A percentile compares a stretch with the other conserved stretches of the same genome.
phyloP scores from a whole-genome alignment of 208 protist species.

The Leishmania turanica region DNA sequence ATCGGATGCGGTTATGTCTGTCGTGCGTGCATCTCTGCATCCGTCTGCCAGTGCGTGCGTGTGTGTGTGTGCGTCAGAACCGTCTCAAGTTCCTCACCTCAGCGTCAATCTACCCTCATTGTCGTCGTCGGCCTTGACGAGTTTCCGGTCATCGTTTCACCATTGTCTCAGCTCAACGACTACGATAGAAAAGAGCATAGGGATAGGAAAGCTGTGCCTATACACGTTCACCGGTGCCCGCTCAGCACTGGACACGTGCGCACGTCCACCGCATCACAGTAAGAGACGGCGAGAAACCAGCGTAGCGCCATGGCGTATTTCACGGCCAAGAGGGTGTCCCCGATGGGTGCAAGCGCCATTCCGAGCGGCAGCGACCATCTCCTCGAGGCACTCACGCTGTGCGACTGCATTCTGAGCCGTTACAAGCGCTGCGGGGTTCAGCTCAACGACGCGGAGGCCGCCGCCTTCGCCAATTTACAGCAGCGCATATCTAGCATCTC shows the following conservation, averaged over 20 bases:
- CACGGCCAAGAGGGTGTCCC: neutral
- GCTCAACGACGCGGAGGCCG: conserved; percentile 39
- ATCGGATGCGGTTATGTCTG: neutral
- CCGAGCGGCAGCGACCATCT: conserved; percentile 39
- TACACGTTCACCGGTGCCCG: neutral
- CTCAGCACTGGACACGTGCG: neutral
- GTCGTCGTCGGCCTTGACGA: neutral
- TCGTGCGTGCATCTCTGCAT: neutral
- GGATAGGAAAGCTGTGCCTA: neutral
- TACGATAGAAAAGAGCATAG: neutral
- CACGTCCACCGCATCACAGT: neutral
- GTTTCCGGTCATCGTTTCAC: neutral
- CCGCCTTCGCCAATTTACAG: conserved; percentile 38
- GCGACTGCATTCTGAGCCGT: conserved; percentile 51
- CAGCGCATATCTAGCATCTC: neutral
- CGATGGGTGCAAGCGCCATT: neutral
- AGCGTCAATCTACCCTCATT: neutral
- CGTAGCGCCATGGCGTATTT: neutral
- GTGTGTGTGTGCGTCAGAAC: neutral
- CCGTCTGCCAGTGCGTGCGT: neutral
- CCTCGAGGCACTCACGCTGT: conserved; percentile 53
- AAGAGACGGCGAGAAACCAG: neutral
- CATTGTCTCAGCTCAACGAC: neutral
- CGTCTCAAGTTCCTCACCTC: neutral
- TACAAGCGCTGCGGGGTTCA: conserved; percentile 40